phyloP scores from a whole-genome alignment of 345 rosid genomes.

The Arabis alpina region DNA sequence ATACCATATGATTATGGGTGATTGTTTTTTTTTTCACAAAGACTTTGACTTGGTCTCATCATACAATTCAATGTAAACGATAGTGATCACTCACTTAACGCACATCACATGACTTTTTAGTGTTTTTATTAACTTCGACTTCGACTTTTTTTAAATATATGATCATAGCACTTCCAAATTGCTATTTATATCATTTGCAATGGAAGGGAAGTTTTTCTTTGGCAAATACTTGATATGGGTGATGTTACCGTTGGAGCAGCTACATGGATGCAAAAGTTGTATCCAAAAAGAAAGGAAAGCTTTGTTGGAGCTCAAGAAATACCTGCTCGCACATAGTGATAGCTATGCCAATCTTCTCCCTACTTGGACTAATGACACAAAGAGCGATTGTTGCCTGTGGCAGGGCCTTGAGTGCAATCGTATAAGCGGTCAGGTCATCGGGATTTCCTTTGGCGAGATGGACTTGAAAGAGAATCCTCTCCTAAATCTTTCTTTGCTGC shows the following conservation, averaged over 20 bases:
- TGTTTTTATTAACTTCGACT: too few relatives aligned
- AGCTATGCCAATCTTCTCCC: neutral
- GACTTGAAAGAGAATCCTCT: neutral
- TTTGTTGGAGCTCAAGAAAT: constrained; percentile 18
- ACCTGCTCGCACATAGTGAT: neutral
- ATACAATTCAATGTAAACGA: too few relatives aligned
- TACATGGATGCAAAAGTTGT: constrained; percentile 8
- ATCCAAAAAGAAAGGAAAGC: constrained; percentile 19
- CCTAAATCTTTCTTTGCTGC: constrained; percentile 24
- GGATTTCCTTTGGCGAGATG: neutral
- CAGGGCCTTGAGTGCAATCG: neutral
- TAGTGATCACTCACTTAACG: too few relatives aligned
- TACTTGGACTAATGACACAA: constrained; percentile 20
- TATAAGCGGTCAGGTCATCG: neutral
- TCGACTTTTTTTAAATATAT: too few relatives aligned
- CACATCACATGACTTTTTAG: too few relatives aligned
- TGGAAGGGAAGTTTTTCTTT: constrained; percentile 13
- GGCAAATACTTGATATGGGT: neutral
- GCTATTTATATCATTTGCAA: neutral
- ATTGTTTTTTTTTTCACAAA: too few relatives aligned
- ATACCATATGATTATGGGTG: too few relatives aligned
- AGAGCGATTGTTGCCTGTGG: constrained; percentile 24
- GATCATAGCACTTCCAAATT: too few relatives aligned
- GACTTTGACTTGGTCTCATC: too few relatives aligned
- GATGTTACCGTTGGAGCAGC: constrained; percentile 5